phyloP scores from a whole-genome alignment of 495 filamentous ascomycete species.

The Chaetomium tenue region DNA sequence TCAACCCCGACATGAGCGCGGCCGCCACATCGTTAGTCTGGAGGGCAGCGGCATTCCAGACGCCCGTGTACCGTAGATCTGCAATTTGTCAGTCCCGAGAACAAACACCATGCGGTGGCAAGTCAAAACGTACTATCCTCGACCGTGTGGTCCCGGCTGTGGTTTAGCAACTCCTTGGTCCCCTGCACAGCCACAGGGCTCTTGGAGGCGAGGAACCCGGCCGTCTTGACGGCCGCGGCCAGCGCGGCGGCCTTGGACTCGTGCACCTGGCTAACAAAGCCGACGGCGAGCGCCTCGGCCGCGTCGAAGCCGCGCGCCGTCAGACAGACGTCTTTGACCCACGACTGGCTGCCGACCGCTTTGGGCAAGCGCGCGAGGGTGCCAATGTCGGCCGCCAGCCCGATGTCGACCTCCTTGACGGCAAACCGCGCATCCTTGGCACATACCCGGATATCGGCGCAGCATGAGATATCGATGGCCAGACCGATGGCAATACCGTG shows the following conservation, averaged over 20 bases:
- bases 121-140: conserved; percentile 61
- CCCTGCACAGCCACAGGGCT: conserved; percentile 89
- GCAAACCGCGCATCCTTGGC: conserved; percentile 61
- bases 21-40: conserved; percentile 75
- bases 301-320: conserved; percentile 74
- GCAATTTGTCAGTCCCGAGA: conserved; percentile 4
- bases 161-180: conserved; percentile 92
- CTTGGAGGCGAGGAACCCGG: conserved; percentile 68
- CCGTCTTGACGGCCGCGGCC: conserved; percentile 62
- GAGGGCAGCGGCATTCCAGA: conserved; percentile 83
- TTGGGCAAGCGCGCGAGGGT: conserved; percentile 84
- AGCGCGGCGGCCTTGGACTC: conserved; percentile 62
- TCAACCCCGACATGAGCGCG: conserved; percentile 71
- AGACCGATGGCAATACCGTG: conserved; percentile 81
- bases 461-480: conserved; percentile 77
- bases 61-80: conserved; percentile 76
- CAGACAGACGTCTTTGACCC: conserved; percentile 89
- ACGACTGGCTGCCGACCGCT: conserved; percentile 69
- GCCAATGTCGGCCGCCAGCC: conserved; percentile 89
- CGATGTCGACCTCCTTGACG: conserved; percentile 95
- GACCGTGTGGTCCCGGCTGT: conserved; percentile 72
- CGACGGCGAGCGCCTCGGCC: conserved; percentile 76
- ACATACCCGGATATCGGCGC: conserved; percentile 77
- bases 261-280: conserved; percentile 79
- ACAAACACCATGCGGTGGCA: conserved; percentile 1